Base-by-base conservation (phyloP, 2,329 filamentous ascomycete genomes). In the Albophoma yamanashiensis region DNA sequence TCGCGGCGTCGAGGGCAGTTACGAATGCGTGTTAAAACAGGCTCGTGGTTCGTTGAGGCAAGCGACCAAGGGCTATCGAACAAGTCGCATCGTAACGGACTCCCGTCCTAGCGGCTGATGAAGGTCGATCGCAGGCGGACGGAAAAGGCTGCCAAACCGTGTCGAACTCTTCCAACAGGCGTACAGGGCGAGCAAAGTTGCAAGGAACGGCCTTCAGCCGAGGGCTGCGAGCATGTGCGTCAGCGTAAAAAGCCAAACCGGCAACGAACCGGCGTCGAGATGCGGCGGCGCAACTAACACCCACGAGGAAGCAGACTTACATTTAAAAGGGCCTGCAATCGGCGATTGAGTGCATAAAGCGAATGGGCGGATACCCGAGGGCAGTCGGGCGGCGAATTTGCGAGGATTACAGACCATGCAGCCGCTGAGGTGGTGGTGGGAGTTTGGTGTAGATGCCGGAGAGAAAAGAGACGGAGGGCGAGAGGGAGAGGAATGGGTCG, bases 401-500 rank as follows among this genome's bases (percentile, higher is more conserved):
- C 58, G 56, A 53, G 55, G 57, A n/a, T 17, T 22, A 25, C 34
- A 55, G 56, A 47, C 59, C 62, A 66, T 61, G 59, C 55, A 60
- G 43, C 50, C 56, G 58, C 53, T 56, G 59, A 36, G 57, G 62
- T 59, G 56, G 62, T 62, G 62, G 60, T 61, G 61, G 60, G 61
- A 50, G 39, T 61, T 61, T 55, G 58, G 62, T 61, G 66, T 62
- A 63, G 67, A 68, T 67, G 65, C 63, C 57, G 64, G 64, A 63
- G 65, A 59, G 60, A 62, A 60, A 59, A 60, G 58, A 58, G 60
- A 60, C 57, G 61, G 60, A 64, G 62, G 61, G 63, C 61, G 63
- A 31, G 60, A 45, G 65, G 60, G 59, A 22, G 61, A 64, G 65
- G 64, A 62, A 68, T 66, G 65, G 67, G 64, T 68, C 64, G 64